Evolutionary conservation across 495 filamentous ascomycete species (phyloP).

Genomic region (Talaromyces trachyspermus): DNA sequence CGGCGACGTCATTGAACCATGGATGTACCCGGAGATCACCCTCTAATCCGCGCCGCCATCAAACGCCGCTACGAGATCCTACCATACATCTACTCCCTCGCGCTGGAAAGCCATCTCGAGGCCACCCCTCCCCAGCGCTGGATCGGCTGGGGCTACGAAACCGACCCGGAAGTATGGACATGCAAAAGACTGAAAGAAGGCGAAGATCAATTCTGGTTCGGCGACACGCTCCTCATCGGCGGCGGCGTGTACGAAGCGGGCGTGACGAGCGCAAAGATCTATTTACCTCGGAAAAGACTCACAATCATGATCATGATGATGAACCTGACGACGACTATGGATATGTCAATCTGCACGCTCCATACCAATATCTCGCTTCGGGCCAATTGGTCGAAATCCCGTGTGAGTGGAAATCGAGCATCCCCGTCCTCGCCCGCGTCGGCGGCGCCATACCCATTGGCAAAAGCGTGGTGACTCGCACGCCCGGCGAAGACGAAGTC

Average conservation of each 20-base stretch:
- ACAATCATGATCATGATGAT: background rate
- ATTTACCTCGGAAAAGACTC: conserved; percentile 46
- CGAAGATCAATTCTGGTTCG: conserved; percentile 65
- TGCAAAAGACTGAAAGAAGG: conserved; percentile 44
- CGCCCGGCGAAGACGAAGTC: conserved; percentile 44
- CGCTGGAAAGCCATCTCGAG: conserved; percentile 48
- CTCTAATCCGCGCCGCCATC: conserved; percentile 52
- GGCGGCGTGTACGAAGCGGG: conserved; percentile 59
- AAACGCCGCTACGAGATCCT: conserved; percentile 61
- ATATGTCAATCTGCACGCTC: conserved; percentile 54
- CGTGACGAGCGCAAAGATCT: conserved; percentile 43
- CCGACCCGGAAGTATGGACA: conserved; percentile 55
- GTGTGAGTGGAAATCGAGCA: conserved; percentile 51
- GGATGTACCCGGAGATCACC: conserved; percentile 61
- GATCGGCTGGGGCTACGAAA: conserved; percentile 62
- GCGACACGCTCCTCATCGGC: conserved; percentile 55
- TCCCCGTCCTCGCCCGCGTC: conserved; percentile 54
- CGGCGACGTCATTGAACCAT: conserved; percentile 65
- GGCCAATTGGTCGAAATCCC: conserved; percentile 55
- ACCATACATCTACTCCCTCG: conserved; percentile 59
- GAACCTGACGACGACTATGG: conserved; percentile 32
- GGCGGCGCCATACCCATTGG: conserved; percentile 54
- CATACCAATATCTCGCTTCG: conserved; percentile 49
- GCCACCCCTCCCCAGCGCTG: conserved; percentile 58
- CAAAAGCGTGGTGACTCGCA: conserved; percentile 47